Evolutionary conservation across 371 early-diverging fungal species (phyloP), one percentile per base, ranked within the genome.

Genomic region (Circinella minor): DNA sequence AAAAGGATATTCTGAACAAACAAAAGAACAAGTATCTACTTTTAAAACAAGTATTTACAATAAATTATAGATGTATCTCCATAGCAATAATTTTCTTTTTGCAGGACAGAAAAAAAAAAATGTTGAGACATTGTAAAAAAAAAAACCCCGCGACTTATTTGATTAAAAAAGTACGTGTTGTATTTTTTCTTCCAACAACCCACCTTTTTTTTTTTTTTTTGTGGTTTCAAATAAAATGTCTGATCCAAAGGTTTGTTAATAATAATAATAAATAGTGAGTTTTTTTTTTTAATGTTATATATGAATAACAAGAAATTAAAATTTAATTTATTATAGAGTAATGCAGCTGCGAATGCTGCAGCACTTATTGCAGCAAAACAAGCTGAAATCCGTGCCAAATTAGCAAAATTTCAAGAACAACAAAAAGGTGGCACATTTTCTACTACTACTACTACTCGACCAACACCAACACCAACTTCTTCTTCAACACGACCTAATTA

Each of bases 321-420:
- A 43, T 43, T 1, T 43, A 43, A 43, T 43, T 0, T 43, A 43
- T 43, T 43, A 43, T 43, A 9, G 11, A 27, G 27, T 27, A 27
- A 27, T 27, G 27, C 27, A 27, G 27, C 27, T 47, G 9, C 47
- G 51, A 51, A 15, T 51, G 51, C 70, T 36, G 73, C 73, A 48
- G 75, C 74, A 34, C 47, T 77, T 20, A 74, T 79, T 63, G 80
- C 80, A 36, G 81, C 81, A 18, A 76, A 76, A 72, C 68, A 74
- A 67, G 81, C 81, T 15, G 81, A 81, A 67, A 68, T 81, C 6
- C 67, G 71, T 38, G 84, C 79, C 9, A 83, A 75, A 70, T 46
- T 83, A 47, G 81, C 81, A 11, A 74, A 71, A 66, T 79, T 83
- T 63, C 73, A 77, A 61, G 70, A 78, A 9, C 73, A 77, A 61